Percentiles rank a stretch among this genome's conserved stretches.
Conservation (phyloP, 2,329 filamentous ascomycete species). For the Fulvia fulva region DNA sequence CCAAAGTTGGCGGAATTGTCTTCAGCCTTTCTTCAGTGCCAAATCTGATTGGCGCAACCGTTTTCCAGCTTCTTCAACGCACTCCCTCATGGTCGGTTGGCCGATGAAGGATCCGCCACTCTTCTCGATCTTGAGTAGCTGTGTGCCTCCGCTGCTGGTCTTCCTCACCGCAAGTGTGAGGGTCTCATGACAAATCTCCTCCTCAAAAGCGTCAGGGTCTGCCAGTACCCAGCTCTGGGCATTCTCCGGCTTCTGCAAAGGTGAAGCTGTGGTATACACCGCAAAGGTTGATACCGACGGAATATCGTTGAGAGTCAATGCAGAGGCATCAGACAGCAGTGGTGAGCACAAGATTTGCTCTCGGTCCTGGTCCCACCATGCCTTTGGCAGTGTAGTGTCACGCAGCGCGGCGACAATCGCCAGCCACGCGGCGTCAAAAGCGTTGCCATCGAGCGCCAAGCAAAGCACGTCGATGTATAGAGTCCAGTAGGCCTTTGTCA, state of each 20-base stretch:
- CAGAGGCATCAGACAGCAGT: constrained; percentile 49
- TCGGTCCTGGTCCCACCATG: constrained; percentile 78
- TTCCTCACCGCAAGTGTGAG: constrained; percentile 76
- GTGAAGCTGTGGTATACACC: constrained; percentile 63
- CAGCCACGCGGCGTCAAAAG: constrained; percentile 87
- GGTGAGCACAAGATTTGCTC: constrained; percentile 75
- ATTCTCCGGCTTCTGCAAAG: constrained; percentile 45
- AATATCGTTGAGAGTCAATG: constrained; percentile 59
- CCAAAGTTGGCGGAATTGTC: neutral
- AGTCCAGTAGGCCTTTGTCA: constrained; percentile 85
- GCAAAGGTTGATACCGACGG: constrained; percentile 75
- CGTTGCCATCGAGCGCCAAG: constrained; percentile 85
- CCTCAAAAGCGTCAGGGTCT: constrained; percentile 88
- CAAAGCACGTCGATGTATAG: constrained; percentile 95
- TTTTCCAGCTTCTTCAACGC: constrained; percentile 57
- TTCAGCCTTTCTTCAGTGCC: constrained; percentile 13
- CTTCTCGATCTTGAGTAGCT: constrained; percentile 74
- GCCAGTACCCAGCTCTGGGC: constrained; percentile 65
- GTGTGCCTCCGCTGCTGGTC: constrained; percentile 44
- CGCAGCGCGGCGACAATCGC: constrained; percentile 75
- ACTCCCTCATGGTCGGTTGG: constrained; percentile 56
- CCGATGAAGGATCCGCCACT: constrained; percentile 71
- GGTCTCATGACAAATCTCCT: constrained; percentile 76
- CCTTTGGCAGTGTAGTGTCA: constrained; percentile 71
- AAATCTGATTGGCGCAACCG: constrained; percentile 59